Evolutionary conservation across 768 basidiomycete species (phyloP).

Genomic region (Podaxis sp.): DNA sequence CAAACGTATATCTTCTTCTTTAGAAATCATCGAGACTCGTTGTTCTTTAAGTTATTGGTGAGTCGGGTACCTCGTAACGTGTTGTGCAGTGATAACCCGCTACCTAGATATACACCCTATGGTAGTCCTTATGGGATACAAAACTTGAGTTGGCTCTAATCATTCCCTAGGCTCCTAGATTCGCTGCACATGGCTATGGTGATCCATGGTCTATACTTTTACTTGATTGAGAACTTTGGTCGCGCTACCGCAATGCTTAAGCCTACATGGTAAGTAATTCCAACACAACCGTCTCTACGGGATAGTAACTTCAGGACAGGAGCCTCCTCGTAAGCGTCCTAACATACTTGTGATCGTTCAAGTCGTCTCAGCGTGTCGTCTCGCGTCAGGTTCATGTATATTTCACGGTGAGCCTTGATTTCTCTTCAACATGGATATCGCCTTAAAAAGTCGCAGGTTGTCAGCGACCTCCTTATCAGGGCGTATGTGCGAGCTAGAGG

Average conservation of each 20-base stretch:
- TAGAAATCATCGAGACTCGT: conserved; percentile 28
- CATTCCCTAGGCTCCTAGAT: conserved; percentile 31
- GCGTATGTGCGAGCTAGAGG: conserved; percentile 12
- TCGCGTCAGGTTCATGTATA: conserved; percentile 18
- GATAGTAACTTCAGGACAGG: neutral
- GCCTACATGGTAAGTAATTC: conserved; percentile 28
- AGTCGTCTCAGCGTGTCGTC: neutral
- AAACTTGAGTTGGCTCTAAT: neutral
- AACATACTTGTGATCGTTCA: neutral
- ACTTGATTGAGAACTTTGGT: conserved; percentile 33
- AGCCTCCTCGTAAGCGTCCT: conserved; percentile 3
- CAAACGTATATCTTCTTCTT: conserved; percentile 42
- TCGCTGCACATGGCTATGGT: conserved; percentile 33
- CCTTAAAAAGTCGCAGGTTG: conserved; percentile 13
- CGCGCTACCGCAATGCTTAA: conserved; percentile 26
- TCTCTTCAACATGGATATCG: neutral
- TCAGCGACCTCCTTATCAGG: conserved; percentile 25
- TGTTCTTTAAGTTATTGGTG: conserved; percentile 31
- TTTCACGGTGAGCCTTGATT: conserved; percentile 20
- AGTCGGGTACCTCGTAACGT: conserved; percentile 9
- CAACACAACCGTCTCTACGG: neutral
- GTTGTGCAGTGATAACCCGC: neutral
- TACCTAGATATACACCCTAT: conserved; percentile 25
- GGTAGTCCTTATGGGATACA: conserved; percentile 18
- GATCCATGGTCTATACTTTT: conserved; percentile 35